Conservation (phyloP, 768 basidiomycete species). For the Coprinopsis cinerea region DNA sequence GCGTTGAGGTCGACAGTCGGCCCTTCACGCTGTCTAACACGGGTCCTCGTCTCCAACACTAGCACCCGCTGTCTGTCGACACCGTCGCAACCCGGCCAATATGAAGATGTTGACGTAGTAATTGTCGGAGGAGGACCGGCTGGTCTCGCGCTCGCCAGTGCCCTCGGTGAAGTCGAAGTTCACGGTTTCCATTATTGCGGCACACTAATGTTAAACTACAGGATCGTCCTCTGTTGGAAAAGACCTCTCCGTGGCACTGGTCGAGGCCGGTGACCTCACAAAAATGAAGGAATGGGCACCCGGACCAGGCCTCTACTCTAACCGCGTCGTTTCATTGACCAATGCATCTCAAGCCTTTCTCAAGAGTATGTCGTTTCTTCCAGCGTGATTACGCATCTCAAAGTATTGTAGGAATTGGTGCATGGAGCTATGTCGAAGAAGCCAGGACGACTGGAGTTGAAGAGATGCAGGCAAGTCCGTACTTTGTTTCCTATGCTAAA, state of each 20-base stretch:
- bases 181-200: background rate
- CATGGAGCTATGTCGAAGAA: conserved; percentile 74
- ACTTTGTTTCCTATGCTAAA: background rate
- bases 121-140: conserved; percentile 94
- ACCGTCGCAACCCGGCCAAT: background rate
- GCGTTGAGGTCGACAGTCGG: background rate
- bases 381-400: too few species aligned
- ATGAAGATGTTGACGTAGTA: conserved; percentile 74
- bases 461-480: conserved; percentile 72
- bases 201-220: conserved; percentile 20
- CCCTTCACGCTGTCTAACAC: background rate
- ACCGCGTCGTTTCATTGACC: conserved; percentile 84
- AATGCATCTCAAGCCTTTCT: conserved; percentile 65
- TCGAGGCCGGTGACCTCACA: conserved; percentile 78
- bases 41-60: background rate
- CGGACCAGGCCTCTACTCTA: conserved; percentile 54
- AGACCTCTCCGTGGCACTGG: conserved; percentile 57
- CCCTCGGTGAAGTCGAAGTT: conserved; percentile 53
- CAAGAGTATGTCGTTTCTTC: conserved; percentile 49
- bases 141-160: conserved; percentile 84
- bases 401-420: conserved; percentile 59
- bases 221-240: conserved; percentile 48
- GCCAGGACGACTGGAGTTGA: conserved; percentile 66
- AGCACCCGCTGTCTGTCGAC: background rate
- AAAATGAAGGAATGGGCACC: conserved; percentile 65